A percentile compares a stretch with the other conserved stretches of the same genome.
These are phyloP conservation scores for Prototheca cutis DNA, from an alignment of 163 green algal genomes.

Conservation along the genomic window DNA sequence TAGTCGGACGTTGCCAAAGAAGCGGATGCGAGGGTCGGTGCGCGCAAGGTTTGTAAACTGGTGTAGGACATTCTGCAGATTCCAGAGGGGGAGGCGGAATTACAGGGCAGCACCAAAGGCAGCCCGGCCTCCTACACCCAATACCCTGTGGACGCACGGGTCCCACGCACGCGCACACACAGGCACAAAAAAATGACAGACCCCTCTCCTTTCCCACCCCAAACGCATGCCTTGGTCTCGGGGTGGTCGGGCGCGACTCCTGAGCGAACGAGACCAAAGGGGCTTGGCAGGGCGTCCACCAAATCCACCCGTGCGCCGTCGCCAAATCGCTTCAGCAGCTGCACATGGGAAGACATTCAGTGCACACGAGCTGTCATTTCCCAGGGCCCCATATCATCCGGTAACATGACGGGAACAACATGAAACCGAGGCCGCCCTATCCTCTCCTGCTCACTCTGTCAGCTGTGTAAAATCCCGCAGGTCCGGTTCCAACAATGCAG, in stretches of 20 bases:
- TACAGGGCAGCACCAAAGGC: no score
- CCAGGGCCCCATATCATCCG: no score
- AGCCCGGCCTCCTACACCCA: no score
- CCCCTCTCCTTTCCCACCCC: background rate
- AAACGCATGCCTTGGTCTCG: slow-evolving; percentile 68
- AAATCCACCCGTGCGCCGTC: slow-evolving; percentile 33
- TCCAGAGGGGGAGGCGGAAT: no score
- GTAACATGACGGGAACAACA: no score
- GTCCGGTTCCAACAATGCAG: slow-evolving; percentile 71
- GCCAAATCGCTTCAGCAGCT: slow-evolving; percentile 59
- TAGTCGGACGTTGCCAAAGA: slow-evolving; percentile 68
- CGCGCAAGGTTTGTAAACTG: slow-evolving; percentile 53
- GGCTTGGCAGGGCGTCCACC: slow-evolving; percentile 77
- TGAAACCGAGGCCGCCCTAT: background rate
- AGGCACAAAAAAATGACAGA: no score
- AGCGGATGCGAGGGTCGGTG: slow-evolving; percentile 42
- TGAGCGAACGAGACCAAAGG: slow-evolving; percentile 85
- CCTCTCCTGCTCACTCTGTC: slow-evolving; percentile 35
- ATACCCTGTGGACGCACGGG: no score
- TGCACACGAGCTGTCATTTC: background rate
- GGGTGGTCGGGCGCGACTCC: slow-evolving; percentile 95
- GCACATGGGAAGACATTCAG: no score
- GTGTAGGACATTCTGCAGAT: slow-evolving; percentile 79
- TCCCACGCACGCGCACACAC: no score
- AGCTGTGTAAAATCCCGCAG: slow-evolving; percentile 75